A percentile compares a stretch with the other conserved stretches of the same genome.
Conservation (phyloP, 495 filamentous ascomycete genomes). For the Penicillium canescens region DNA sequence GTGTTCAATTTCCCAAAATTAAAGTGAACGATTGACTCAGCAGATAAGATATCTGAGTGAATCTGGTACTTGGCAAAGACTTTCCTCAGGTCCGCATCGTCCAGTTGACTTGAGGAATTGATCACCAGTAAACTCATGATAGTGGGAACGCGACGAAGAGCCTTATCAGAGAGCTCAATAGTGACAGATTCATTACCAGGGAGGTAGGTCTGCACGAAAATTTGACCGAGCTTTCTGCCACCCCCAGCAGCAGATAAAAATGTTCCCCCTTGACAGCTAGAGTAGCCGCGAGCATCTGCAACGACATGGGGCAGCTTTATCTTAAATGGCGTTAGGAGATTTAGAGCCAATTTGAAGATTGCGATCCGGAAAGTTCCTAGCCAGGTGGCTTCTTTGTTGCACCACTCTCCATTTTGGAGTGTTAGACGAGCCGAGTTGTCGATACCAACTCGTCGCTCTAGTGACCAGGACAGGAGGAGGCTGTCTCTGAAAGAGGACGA, state of each 20-base stretch:
- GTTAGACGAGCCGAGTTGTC: slow-evolving; percentile 1
- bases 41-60: neutral
- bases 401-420: slow-evolving; percentile 3
- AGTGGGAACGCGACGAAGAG: neutral
- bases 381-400: slow-evolving; percentile 1
- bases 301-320: neutral
- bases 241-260: neutral
- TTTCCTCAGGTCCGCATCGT: neutral
- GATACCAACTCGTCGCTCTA: neutral
- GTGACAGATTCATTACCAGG: neutral
- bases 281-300: neutral
- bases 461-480: slow-evolving; percentile 2
- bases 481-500: too few relatives aligned
- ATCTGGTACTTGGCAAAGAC: neutral
- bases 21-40: neutral
- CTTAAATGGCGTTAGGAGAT: neutral
- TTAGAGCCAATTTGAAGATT: neutral
- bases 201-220: neutral
- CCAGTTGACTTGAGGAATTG: neutral
- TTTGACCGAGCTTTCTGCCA: neutral
- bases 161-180: slow-evolving; percentile 1
- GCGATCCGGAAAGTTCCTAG: neutral
- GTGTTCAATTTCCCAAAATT: neutral
- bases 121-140: neutral
- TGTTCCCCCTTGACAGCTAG: neutral